phyloP scores from a whole-genome alignment of 352 stramenopile genomes.

The Phytophthora brassicae region DNA sequence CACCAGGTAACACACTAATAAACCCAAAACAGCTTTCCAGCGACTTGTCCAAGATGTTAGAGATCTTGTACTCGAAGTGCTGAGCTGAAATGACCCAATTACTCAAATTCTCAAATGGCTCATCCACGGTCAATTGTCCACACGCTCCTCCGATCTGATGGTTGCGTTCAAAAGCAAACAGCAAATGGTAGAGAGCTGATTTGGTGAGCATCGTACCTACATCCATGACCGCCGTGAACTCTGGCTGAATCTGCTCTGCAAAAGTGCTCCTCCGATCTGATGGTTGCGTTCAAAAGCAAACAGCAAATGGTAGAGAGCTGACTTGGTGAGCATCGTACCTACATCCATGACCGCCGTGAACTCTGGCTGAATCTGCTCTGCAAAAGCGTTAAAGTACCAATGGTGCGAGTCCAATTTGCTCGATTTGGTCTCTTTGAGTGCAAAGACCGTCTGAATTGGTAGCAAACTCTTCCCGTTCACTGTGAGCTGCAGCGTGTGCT shows the following conservation, averaged over 20 bases:
- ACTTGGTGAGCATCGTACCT: slow-evolving; percentile 82
- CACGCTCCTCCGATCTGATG: slow-evolving; percentile 81
- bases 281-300: slow-evolving; percentile 76
- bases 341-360: slow-evolving; percentile 86
- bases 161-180: slow-evolving; percentile 79
- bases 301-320: slow-evolving; percentile 75
- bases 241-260: slow-evolving; percentile 79
- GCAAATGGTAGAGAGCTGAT: slow-evolving; percentile 72
- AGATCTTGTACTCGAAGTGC: slow-evolving; percentile 91
- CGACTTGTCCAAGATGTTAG: slow-evolving; percentile 87
- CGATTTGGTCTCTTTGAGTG: slow-evolving; percentile 79
- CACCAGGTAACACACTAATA: slow-evolving; percentile 84
- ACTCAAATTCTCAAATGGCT: slow-evolving; percentile 81
- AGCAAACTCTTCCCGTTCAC: slow-evolving; percentile 70
- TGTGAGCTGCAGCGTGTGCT: slow-evolving; percentile 79
- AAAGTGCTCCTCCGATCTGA: slow-evolving; percentile 79
- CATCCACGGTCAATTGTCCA: slow-evolving; percentile 78
- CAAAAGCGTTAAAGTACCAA: slow-evolving; percentile 86
- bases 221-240: slow-evolving; percentile 85
- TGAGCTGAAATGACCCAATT: slow-evolving; percentile 89
- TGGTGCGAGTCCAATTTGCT: slow-evolving; percentile 86
- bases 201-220: slow-evolving; percentile 86
- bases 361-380: slow-evolving; percentile 81
- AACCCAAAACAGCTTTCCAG: slow-evolving; percentile 87
- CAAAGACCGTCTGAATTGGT: slow-evolving; percentile 79